phyloP scores from a whole-genome alignment of 176 grass and related monocot species.

The Avena atlantica region DNA sequence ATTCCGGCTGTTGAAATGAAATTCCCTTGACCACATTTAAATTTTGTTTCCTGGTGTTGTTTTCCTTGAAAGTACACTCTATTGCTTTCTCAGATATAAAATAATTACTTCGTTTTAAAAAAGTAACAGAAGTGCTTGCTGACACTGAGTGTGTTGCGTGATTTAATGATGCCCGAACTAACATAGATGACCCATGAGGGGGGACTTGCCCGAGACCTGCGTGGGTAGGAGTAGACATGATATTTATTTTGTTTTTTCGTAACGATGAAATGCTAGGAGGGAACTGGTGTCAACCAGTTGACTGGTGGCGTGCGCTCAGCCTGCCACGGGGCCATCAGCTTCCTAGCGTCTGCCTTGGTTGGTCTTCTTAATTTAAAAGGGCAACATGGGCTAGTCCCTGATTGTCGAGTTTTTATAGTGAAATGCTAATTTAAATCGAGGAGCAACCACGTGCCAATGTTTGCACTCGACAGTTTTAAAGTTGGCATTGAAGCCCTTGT shows the following conservation, averaged over 20 bases:
- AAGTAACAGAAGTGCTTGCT: neutral
- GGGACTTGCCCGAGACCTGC: neutral
- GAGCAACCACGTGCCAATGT: neutral
- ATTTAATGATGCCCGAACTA: neutral
- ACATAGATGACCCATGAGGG: neutral
- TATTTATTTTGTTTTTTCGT: neutral
- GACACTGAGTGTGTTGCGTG: neutral
- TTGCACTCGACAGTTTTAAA: neutral
- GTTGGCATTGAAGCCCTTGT: neutral
- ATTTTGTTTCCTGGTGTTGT: neutral
- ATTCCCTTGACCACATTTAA: conserved; percentile 11
- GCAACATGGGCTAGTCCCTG: neutral
- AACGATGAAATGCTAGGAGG: neutral
- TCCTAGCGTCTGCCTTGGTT: neutral
- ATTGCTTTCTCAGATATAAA: neutral
- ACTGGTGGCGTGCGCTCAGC: neutral
- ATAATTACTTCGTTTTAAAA: neutral
- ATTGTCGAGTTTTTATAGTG: neutral
- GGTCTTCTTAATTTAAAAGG: neutral
- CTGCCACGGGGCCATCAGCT: no score
- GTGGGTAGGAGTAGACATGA: neutral
- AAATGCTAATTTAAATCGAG: neutral
- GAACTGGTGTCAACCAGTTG: neutral
- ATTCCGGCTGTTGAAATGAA: neutral
- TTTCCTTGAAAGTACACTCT: neutral